Evolutionary conservation across 371 early-diverging fungal genomes (phyloP).

Genomic region (Mortierella sp.): DNA sequence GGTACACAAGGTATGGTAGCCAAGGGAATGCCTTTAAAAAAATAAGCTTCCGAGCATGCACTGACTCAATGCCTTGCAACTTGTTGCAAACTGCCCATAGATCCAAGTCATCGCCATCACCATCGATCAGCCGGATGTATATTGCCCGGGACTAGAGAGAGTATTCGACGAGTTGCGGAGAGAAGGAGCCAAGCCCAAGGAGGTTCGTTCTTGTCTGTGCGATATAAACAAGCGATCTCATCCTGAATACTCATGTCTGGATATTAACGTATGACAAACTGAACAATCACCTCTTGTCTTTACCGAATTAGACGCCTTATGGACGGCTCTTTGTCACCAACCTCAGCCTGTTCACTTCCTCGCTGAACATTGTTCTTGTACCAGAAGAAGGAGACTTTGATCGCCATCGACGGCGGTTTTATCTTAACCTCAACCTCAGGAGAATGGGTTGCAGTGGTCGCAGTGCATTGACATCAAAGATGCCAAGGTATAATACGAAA

Average conservation of each 20-base stretch:
- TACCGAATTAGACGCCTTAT: slow-evolving; percentile 57
- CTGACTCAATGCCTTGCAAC: too few species aligned
- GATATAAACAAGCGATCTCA: neutral
- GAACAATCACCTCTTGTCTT: too few species aligned
- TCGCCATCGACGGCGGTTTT: slow-evolving; percentile 62
- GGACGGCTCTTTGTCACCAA: slow-evolving; percentile 70
- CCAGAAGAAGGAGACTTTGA: slow-evolving; percentile 72
- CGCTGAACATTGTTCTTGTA: slow-evolving; percentile 70
- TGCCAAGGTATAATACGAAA: slow-evolving; percentile 61
- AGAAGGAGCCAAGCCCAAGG: slow-evolving; percentile 60
- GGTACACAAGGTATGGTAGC: slow-evolving; percentile 57
- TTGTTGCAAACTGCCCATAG: slow-evolving; percentile 28
- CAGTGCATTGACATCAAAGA: slow-evolving; percentile 68
- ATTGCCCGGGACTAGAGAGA: slow-evolving; percentile 60
- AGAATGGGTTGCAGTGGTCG: slow-evolving; percentile 72
- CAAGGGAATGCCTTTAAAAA: neutral
- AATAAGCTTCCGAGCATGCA: too few species aligned
- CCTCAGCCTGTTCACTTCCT: slow-evolving; percentile 65
- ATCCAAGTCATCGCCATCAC: slow-evolving; percentile 65
- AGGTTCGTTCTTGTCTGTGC: slow-evolving; percentile 38
- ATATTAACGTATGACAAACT: too few species aligned
- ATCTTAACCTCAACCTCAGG: slow-evolving; percentile 71
- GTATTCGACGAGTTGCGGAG: slow-evolving; percentile 55
- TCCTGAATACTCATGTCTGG: too few species aligned
- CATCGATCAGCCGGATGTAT: slow-evolving; percentile 61